Percentiles rank a stretch among this genome's conserved stretches.
Conservation (phyloP, 129 eudicot genomes). For the Artemisia tridentata region DNA sequence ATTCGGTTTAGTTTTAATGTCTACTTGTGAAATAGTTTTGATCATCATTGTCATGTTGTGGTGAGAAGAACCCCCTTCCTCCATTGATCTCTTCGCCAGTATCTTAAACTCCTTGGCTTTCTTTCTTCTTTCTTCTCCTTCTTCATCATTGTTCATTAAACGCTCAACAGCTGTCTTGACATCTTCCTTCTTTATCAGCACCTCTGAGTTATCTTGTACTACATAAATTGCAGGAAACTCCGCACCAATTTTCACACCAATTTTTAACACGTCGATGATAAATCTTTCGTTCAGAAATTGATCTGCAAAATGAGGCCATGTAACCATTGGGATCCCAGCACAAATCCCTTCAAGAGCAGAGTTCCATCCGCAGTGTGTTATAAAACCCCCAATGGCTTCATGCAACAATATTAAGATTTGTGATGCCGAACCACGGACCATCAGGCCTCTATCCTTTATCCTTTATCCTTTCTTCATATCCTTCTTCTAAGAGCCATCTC, state of each 20-base stretch:
- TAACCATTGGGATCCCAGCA: constrained; percentile 51
- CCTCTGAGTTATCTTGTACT: constrained; percentile 22
- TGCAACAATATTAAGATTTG: constrained; percentile 55
- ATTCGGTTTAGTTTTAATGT: neutral
- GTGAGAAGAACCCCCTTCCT: constrained; percentile 48
- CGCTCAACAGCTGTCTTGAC: constrained; percentile 30
- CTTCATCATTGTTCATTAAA: constrained; percentile 42
- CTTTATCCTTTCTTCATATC: constrained; percentile 47
- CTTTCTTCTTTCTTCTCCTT: constrained; percentile 40
- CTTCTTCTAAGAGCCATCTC: constrained; percentile 42
- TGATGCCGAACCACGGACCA: constrained; percentile 72
- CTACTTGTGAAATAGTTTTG: constrained; percentile 20
- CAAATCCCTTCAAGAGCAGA: constrained; percentile 58
- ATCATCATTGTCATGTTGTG: constrained; percentile 27
- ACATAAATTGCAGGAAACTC: constrained; percentile 33
- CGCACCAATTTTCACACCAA: constrained; percentile 43
- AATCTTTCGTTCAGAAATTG: constrained; percentile 54
- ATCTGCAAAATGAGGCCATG: constrained; percentile 61
- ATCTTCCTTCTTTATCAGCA: constrained; percentile 32
- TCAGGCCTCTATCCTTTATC: constrained; percentile 38
- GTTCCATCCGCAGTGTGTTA: constrained; percentile 81
- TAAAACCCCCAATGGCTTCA: constrained; percentile 47
- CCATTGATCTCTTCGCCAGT: constrained; percentile 46
- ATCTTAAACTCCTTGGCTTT: constrained; percentile 36
- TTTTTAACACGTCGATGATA: constrained; percentile 33